Evolutionary conservation across 768 basidiomycete genomes (phyloP).

Genomic region (Lenzites betulinus): DNA sequence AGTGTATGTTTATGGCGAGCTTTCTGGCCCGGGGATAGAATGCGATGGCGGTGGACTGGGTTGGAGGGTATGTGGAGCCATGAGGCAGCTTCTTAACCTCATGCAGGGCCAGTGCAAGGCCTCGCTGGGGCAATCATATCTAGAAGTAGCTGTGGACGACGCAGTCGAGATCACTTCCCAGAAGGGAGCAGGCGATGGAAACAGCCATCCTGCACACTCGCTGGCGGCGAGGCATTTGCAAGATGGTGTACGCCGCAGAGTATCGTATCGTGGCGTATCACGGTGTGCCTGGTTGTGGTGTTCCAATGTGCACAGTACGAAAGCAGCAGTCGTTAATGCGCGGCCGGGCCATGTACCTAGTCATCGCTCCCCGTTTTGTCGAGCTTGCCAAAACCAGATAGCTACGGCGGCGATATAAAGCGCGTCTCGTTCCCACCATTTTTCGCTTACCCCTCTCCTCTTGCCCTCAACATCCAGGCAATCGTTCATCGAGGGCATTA

Average conservation of each 20-base stretch:
- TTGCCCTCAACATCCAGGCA: conserved; percentile 21
- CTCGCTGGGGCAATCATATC: background rate
- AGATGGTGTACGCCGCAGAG: background rate
- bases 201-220: background rate
- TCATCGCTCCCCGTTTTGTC: conserved; percentile 20
- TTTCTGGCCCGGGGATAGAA: background rate
- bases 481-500: conserved; percentile 11
- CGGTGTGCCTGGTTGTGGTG: background rate
- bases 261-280: background rate
- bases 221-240: background rate
- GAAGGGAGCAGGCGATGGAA: background rate
- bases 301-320: background rate
- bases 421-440: conserved; percentile 13
- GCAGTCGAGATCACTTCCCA: background rate
- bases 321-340: conserved; percentile 11
- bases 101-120: background rate
- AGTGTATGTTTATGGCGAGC: too few species aligned
- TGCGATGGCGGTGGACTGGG: background rate
- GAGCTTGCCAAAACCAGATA: conserved; percentile 11
- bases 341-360: conserved; percentile 10
- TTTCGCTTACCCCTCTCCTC: conserved; percentile 9
- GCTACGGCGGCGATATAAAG: conserved; percentile 18
- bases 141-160: conserved; percentile 6
- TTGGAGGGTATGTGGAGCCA: background rate
- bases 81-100: background rate